A percentile compares a stretch with the other conserved stretches of the same genome.
Conservation (phyloP, 2,329 filamentous ascomycete species). For the Davidsoniella virescens region DNA sequence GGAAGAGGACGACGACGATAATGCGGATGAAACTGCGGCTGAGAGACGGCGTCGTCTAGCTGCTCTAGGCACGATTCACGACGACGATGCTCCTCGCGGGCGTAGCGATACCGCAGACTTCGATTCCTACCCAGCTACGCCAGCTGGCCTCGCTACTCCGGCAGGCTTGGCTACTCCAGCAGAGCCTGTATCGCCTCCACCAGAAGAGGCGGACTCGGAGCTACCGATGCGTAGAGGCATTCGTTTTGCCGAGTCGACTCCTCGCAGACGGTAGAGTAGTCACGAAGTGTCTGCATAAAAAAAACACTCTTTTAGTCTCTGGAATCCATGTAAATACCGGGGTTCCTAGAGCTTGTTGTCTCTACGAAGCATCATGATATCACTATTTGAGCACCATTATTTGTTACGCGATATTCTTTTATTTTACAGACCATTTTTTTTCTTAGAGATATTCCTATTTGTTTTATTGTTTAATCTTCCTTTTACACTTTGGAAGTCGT, state of each 20-base stretch:
- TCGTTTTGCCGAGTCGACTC: constrained; percentile 36
- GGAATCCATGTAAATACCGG: neutral
- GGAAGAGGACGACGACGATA: constrained; percentile 20
- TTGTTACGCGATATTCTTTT: neutral
- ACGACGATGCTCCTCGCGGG: constrained; percentile 19
- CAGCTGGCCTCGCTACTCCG: constrained; percentile 30
- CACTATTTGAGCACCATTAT: neutral
- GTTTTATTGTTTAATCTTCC: neutral
- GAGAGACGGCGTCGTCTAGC: constrained; percentile 59
- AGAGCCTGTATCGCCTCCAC: constrained; percentile 26
- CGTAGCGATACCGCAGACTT: constrained; percentile 41
- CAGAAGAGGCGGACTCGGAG: constrained; percentile 35
- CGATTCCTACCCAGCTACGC: constrained; percentile 28
- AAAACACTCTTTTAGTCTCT: neutral
- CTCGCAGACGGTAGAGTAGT: neutral
- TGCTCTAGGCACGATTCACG: constrained; percentile 44
- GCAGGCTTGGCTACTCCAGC: constrained; percentile 26
- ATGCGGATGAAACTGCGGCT: constrained; percentile 62
- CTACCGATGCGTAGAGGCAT: constrained; percentile 39
- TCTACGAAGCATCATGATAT: neutral
- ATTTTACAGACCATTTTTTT: neutral
- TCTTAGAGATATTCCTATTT: neutral
- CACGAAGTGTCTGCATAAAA: neutral
- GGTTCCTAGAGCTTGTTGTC: neutral
- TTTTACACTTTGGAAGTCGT: neutral